Base-by-base conservation (phyloP, 148 eudicot genomes). In the Heliosperma pusillum region DNA sequence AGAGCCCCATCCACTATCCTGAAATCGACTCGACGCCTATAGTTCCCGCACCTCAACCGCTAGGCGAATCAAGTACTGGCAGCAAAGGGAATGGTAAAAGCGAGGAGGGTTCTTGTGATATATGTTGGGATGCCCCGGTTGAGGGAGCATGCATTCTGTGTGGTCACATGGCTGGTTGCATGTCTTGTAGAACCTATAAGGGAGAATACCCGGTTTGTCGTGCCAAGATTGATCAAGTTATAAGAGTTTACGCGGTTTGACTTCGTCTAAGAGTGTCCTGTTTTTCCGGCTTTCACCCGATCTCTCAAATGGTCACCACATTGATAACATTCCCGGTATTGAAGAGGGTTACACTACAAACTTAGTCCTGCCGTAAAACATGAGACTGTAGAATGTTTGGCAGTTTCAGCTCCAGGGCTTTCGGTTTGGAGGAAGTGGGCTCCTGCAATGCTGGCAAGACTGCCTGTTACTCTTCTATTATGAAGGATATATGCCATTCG, bases 361-460 rank as follows among this genome's bases (percentile, higher is more conserved):
- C 83, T 95, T 55, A 87, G 92, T 80, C 98, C 97, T 57, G 53
- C 76, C 11, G 29, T 66, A 12, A 74, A 71, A 65, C 79, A 84
- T 73, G 82, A 73, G 60, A 50, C 72, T 62, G 72, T 57, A 63
- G 81, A 78, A 27, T 82, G 83, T 72, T 74, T 91, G 75, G 67
- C 87, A 69, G 55, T 84, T 65, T 91, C 96, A 36, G 90, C 86
- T 29, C 82, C 88, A 40, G 89, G 86, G 72, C 71, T 95, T 71
- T 85, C 96, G 57, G 85, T 95, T 74, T 95, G 98, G 98, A 95
- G 80, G 71, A 90, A 83, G 72, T 92, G 93, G 96, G 78, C 58
- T 47, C 75, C 66, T 70, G 66, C 80, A 76, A 80, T 33, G 82
- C 83, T 55, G 80, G 72, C 72, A 69, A 45, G 33, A 29, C 55